A percentile compares a stretch with the other conserved stretches of the same genome.
Evolutionary conservation across 345 rosid species (phyloP).

Genomic region (Citrus cavaleriei): DNA sequence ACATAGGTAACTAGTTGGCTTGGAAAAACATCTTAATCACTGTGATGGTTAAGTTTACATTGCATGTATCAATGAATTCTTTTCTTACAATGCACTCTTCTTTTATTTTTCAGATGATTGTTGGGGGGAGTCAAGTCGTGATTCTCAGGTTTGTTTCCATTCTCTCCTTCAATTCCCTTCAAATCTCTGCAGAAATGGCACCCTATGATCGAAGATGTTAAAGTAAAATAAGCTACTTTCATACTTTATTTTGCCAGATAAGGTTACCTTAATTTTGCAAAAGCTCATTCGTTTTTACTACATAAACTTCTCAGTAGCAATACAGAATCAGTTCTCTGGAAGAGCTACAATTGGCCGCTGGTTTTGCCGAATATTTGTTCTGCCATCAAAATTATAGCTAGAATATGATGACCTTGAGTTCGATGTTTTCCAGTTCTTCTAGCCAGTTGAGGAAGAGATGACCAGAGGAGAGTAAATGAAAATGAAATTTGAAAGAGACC

Average conservation of each 20-base stretch:
- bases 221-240: too few species aligned
- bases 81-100: not conserved
- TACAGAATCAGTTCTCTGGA: not conserved
- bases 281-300: too few species aligned
- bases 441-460: not conserved
- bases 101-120: constrained; percentile 16
- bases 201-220: not conserved
- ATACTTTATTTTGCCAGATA: too few species aligned
- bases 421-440: not conserved
- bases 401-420: not conserved
- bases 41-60: not conserved
- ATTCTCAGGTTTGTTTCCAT: constrained; percentile 6
- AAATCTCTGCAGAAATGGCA: not conserved
- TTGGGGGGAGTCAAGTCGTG: constrained; percentile 20
- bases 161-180: not conserved
- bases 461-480: not conserved
- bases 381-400: not conserved
- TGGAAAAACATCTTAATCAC: not conserved
- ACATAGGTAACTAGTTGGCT: constrained; percentile 14
- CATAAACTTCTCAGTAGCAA: not conserved
- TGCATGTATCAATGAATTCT: not conserved
- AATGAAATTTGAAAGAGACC: too few species aligned
- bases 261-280: too few species aligned
- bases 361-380: not conserved
- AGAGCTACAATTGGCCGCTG: not conserved